Base-by-base conservation (phyloP, 73 alveolate genomes). In the Stentor roeselii region DNA sequence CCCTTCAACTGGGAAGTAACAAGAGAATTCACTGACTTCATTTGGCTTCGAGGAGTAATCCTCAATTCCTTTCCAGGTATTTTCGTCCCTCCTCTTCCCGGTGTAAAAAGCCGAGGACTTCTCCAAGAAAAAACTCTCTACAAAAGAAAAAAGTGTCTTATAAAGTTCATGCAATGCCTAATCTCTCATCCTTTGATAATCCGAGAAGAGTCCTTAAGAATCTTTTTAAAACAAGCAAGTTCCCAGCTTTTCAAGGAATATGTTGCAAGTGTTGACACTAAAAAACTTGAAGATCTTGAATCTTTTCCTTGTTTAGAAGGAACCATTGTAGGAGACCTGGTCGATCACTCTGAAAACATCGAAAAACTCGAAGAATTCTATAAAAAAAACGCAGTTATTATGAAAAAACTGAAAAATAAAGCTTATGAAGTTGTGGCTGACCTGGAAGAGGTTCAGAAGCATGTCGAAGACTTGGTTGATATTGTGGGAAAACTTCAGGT, bases 1-100 rank as follows among this genome's bases (percentile, higher is more conserved):
- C 80, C 80, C 0, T 67, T 67, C 42, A n/a, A 67, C 21, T 67
- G 80, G 80, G 11, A 21, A 21, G 80, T 67, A 21, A 67, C 11
- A 32, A 21, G 80, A 21, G 37, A 32, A 67, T 67, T 21, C 34
- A 1, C 42, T 32, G 80, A 67, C 34, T 67, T 67, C 34, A 34
- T 67, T 67, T 67, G 80, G 80, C 80, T 67, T 1, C 21, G 80
- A 67, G 80, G 34, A 67, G 41, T 67, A 1, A 67, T 34, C 27
- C 50, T 67, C 1, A 21, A 21, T 0, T 0, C 0, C 11, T 21
- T 67, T 3, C 80, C 80, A 30, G 80, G 80, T 15, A 67, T 21
- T 30, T 67, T 67, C 42, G 37, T 67, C 41, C 80, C 80, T 34
- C 80, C 80, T 67, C 27, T 67, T 2, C 80, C n/a, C 11, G 27